Evolutionary conservation across 2,329 filamentous ascomycete species (phyloP), one percentile per base, ranked within the genome.

Genomic region (Tolypocladium sp.): DNA sequence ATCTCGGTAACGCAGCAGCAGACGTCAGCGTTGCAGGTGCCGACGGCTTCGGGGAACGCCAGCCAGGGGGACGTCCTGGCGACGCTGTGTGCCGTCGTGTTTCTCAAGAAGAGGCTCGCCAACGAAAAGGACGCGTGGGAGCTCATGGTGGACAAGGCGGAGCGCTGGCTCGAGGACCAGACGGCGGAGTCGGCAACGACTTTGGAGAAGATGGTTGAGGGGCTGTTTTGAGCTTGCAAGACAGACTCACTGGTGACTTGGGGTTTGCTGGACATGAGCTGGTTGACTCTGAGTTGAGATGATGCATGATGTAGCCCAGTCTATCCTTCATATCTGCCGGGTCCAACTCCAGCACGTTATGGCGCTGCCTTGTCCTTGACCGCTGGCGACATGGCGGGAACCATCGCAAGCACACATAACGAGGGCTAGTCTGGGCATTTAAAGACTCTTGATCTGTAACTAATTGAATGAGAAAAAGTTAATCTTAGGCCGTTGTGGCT

Each of bases 131-230:
- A 84, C 2, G 76, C 77, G 8, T 90, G 86, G 86, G 85, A 86
- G 62, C 74, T 89, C 75, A 71, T 89, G 44, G 82, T 80, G 20
- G 79, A 81, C 12, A 88, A 88, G 75, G 85, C 82, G 0, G 75
- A 72, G 65, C 66, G 54, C 0, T 88, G 82, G 82, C 57, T 86
- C 40, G 58, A 62, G 44, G 60, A 60, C 2, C 62, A 62, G 6
- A 57, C 66, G 12, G 65, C 63, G 0, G 59, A 58, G 6, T 51
- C 38, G 1, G 49, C 61, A 27, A 42, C 62, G 20, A 62, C 58
- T 5, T 55, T 72, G 53, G 55, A 66, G 33, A 53, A 17, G 57
- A 9, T 55, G 27, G 56, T 71, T 13, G 61, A 55, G 25, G 56
- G 53, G 13, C 35, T 60, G 15, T 22, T 58, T 56, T 53, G 30